Evolutionary conservation across 257 asterid species (phyloP).

Genomic region (Jaltomata sinuosa): DNA sequence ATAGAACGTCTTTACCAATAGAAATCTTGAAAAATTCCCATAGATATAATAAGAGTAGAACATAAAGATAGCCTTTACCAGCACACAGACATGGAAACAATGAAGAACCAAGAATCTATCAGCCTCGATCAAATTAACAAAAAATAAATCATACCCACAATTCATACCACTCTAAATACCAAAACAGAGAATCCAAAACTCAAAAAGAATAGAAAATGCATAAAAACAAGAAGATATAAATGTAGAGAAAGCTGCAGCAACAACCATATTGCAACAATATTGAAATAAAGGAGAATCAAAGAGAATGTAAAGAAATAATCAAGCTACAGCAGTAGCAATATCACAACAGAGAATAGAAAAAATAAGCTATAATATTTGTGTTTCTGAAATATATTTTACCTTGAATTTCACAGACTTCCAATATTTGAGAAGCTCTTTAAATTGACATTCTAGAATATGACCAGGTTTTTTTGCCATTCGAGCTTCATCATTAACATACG

Average conservation of each 20-base stretch:
- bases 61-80: neutral
- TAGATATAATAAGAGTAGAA: neutral
- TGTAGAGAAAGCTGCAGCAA: neutral
- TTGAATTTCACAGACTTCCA: no score
- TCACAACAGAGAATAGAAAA: no score
- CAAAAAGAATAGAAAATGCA: neutral
- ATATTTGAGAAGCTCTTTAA: no score
- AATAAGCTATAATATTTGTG: no score
- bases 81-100: neutral
- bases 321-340: no score
- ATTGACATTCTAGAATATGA: no score
- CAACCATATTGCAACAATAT: no score
- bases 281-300: no score
- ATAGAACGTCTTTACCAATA: neutral
- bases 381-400: no score
- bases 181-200: neutral
- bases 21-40: neutral
- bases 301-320: no score
- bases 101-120: neutral
- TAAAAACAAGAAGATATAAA: neutral
- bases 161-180: neutral
- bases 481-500: no score
- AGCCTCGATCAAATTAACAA: neutral
- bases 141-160: neutral
- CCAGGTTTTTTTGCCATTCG: no score